phyloP scores from a whole-genome alignment of 179 eudicot species.

The Pouteria campechiana region DNA sequence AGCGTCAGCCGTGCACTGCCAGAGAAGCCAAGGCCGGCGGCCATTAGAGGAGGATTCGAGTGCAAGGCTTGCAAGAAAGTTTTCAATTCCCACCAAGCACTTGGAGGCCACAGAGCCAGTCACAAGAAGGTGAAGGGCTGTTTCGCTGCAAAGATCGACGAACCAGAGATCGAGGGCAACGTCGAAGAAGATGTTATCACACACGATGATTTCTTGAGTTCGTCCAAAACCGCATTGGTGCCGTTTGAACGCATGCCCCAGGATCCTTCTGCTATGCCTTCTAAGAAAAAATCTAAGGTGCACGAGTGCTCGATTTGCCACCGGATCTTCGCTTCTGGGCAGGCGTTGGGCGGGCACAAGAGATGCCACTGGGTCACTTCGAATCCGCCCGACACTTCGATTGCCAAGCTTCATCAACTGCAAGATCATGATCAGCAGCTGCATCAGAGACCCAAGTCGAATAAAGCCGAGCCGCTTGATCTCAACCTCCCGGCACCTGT shows the following conservation, averaged over 20 bases:
- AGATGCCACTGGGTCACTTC: conserved; percentile 92
- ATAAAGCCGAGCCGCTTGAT: conserved; percentile 29
- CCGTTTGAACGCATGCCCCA: conserved; percentile 11
- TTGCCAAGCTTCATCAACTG: conserved; percentile 30
- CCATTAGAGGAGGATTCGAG: conserved; percentile 41
- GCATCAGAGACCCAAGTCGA: conserved; percentile 14
- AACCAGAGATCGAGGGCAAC: conserved; percentile 8
- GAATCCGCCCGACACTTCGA: conserved; percentile 32
- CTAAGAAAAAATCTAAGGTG: conserved; percentile 46
- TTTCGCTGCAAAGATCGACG: conserved; percentile 48
- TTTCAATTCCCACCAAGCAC: conserved; percentile 85
- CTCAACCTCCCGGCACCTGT: conserved; percentile 48
- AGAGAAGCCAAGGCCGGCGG: conserved; percentile 40
- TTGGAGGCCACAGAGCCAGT: conserved; percentile 96
- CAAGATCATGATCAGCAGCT: conserved; percentile 29
- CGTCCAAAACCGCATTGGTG: conserved; percentile 21
- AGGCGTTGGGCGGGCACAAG: conserved; percentile 91
- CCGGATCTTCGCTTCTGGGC: conserved; percentile 67
- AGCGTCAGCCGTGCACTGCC: not conserved
- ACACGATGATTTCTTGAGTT: conserved; percentile 19
- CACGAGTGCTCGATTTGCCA: conserved; percentile 88
- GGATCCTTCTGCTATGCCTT: not conserved
- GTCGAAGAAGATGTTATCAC: conserved; percentile 19
- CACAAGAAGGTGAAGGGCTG: conserved; percentile 94
- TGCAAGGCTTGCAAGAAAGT: conserved; percentile 90